Percentiles rank a stretch among this genome's conserved stretches.
These are phyloP conservation scores for Ceriops zippeliana DNA, from an alignment of 345 rosid species.

Conservation along the genomic window DNA sequence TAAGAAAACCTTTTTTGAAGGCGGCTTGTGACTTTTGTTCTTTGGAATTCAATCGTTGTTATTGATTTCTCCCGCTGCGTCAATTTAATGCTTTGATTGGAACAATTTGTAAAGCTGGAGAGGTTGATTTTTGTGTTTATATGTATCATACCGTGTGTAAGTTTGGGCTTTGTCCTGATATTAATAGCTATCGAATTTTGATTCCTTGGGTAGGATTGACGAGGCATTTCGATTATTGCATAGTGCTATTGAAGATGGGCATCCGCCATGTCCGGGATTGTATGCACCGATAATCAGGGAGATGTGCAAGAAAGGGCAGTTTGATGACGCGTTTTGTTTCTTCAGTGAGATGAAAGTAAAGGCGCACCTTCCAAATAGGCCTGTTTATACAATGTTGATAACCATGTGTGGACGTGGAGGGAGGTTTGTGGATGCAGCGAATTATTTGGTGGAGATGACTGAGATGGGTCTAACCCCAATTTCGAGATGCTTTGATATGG, in stretches of 20 bases:
- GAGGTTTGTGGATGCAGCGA: too few relatives aligned
- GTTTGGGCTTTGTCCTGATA: constrained; percentile 64
- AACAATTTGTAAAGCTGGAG: constrained; percentile 57
- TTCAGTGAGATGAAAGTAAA: constrained; percentile 83
- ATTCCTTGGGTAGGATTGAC: constrained; percentile 63
- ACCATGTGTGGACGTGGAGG: too few relatives aligned
- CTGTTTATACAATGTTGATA: too few relatives aligned
- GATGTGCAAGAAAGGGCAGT: constrained; percentile 69
- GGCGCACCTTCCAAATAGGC: constrained; percentile 92
- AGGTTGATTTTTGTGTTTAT: constrained; percentile 57
- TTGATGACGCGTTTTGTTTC: constrained; percentile 82
- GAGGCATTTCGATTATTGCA: constrained; percentile 68
- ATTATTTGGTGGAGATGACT: too few relatives aligned
- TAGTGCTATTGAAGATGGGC: constrained; percentile 73
- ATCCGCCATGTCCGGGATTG: constrained; percentile 81
- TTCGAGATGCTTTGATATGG: constrained; percentile 86
- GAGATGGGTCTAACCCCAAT: constrained; percentile 85
- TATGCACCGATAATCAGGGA: constrained; percentile 84
- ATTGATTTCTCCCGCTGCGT: too few relatives aligned
- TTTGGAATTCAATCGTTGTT: too few relatives aligned
- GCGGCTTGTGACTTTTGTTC: too few relatives aligned
- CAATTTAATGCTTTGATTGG: constrained; percentile 62
- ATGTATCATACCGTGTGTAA: constrained; percentile 63
- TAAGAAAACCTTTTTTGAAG: too few relatives aligned
- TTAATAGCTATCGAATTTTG: constrained; percentile 65